Evolutionary conservation across 2,329 filamentous ascomycete genomes (phyloP).

Genomic region (Ophiostoma novo-ulmi): DNA sequence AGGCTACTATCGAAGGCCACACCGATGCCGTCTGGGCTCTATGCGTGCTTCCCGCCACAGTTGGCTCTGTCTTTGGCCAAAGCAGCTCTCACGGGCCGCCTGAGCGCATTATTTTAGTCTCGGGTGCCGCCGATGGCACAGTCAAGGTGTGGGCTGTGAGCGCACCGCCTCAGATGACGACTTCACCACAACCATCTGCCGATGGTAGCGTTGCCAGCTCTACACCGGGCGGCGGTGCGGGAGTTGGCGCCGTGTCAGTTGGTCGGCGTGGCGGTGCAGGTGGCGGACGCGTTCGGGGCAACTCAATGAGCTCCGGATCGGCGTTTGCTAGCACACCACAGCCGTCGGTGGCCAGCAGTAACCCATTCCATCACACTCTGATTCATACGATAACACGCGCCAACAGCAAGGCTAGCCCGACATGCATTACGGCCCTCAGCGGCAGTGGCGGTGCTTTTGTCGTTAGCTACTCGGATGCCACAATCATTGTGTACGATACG

Average conservation of each 20-base stretch:
- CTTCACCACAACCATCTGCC: constrained; percentile 40
- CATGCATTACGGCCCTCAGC: constrained; percentile 87
- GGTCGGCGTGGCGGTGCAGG: constrained; percentile 52
- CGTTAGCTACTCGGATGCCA: constrained; percentile 85
- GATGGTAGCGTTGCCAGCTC: not conserved
- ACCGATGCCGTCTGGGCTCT: constrained; percentile 95
- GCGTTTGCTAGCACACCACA: constrained; percentile 88
- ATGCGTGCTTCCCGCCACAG: constrained; percentile 80
- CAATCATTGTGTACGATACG: constrained; percentile 88
- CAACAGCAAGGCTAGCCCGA: constrained; percentile 68
- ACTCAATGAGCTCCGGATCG: constrained; percentile 91
- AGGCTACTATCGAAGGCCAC: constrained; percentile 88
- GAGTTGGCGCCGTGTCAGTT: constrained; percentile 31
- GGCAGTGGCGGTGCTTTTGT: constrained; percentile 81
- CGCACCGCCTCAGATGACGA: constrained; percentile 75
- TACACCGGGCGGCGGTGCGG: not conserved
- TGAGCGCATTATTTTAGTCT: constrained; percentile 84
- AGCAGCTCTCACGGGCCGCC: constrained; percentile 69
- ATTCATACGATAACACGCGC: constrained; percentile 77
- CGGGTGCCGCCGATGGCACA: constrained; percentile 83
- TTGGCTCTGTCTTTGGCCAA: constrained; percentile 74
- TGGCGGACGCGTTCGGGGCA: constrained; percentile 74
- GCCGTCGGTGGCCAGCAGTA: constrained; percentile 76
- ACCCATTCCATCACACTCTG: constrained; percentile 80
- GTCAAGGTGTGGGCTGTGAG: constrained; percentile 94